Evolutionary conservation across 1,284 basidiomycete genomes (phyloP), one percentile per base, ranked within the genome.

Genomic region (Afroboletus lepidellus): DNA sequence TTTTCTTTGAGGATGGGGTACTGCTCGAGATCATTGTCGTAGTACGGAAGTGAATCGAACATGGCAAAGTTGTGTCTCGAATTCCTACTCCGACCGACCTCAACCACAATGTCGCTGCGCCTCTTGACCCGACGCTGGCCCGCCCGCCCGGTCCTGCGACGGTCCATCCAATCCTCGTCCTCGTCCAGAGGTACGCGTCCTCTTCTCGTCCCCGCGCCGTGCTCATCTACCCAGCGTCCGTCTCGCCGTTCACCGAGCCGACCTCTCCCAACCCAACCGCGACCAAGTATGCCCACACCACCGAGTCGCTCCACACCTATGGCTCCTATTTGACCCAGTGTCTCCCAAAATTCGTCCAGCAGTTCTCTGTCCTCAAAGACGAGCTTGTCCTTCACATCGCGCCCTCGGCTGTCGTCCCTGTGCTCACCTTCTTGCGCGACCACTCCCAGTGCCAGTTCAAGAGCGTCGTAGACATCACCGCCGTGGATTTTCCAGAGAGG

Each of bases 391-490:
- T 99, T 58, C 93, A 96, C 74, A 79, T 90, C 67, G 80, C 87
- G 0, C 97, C 97, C 6, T 79, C 85, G 21, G 91, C 83, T 51
- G 76, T 99, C 62, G 70, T 95, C 48, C 94, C 92, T 27, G 85
- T 92, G 46, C 79, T 99, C 61, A 90, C 85, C 18, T 99, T 99
- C 79, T 80, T 99, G 56, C 87, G 95, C 57, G 96, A 99, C 75
- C 97, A 99, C 74, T 84, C 90, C 4, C 92, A 96, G 72, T 94
- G 92, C 65, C 95, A 97, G 69, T 99, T 92, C 81, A 98, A 97
- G 77, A 75, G 79, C 51, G 79, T 90, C 57, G 90, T 97, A 81
- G 96, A 99, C 70, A 90, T 99, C 66, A 93, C 88, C 55, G 97
- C 92, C 38, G 96, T 90, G 29, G 97, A 99, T 76, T 98, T 87